Evolutionary conservation across 768 basidiomycete species (phyloP), one percentile per base, ranked within the genome.

Genomic region (Hygrophoropsis aurantiaca): DNA sequence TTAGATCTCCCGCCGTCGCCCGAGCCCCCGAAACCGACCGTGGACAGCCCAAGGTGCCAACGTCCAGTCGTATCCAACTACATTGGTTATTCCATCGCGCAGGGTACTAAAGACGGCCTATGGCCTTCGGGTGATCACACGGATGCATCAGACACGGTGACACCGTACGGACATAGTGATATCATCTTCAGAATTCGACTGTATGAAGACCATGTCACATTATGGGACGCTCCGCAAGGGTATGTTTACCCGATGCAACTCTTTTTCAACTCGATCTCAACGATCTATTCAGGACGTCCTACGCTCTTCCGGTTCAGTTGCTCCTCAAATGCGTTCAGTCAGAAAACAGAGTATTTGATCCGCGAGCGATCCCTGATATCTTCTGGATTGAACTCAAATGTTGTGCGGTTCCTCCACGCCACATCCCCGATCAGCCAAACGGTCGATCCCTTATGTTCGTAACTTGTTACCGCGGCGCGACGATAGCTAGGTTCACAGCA

Each of bases 191-290:
- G 33, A n/a, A 57, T 59, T 15, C 27, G 36, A 3, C 32, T 53
- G 3, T 39, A 45, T n/a, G 47, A 56, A 21, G 39, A 34, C 3
- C 41, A 64, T 10, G 20, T 59, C 25, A 64, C 59, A 3, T 49
- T 63, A 45, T 64, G 61, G 64, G 64, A 64, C 11, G 55, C 49
- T 16, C 42, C 49, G 4, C 25, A 11, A 25, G 40, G 38, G 63
- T 64, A 19, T 32, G 62, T 64, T 1, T 30, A 30, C 13, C 7
- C 13, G 27, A 7, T 7, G 7, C 6, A 30, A 10, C 30, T 18
- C 16, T 37, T 21, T n/a, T 32, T 1, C 13, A 30, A 30, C 27
- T 6, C 6, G 27, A 30, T 13, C 27, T 30, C 27, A 30, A 30
- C 13, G 13, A 7, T 13, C 27, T 30, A 30, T 21, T 42, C 43